These are phyloP conservation scores for Butyriboletus appendiculatus DNA, from an alignment of 1,284 basidiomycete species.

Conservation along the genomic window DNA sequence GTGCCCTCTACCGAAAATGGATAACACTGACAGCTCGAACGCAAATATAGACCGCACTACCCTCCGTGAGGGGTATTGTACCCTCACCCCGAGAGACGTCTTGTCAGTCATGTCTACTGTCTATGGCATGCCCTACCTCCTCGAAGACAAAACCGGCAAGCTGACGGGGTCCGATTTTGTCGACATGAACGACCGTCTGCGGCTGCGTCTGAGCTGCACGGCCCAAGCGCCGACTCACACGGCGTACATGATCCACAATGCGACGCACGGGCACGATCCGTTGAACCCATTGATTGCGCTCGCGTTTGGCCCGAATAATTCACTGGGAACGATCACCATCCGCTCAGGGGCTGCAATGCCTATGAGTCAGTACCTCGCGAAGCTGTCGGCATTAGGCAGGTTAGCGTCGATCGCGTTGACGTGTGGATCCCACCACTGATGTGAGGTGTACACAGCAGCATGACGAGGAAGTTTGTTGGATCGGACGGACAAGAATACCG, in stretches of 20 bases:
- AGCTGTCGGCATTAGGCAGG: conserved; percentile 43
- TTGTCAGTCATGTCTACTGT: conserved; percentile 35
- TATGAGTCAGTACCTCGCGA: conserved; percentile 55
- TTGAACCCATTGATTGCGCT: conserved; percentile 47
- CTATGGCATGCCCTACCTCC: conserved; percentile 58
- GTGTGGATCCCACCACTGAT: conserved; percentile 3
- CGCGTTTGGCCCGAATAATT: conserved; percentile 49
- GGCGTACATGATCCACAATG: conserved; percentile 56
- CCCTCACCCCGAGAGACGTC: background rate
- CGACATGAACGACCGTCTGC: conserved; percentile 63
- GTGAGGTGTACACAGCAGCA: conserved; percentile 35
- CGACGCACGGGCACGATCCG: conserved; percentile 27
- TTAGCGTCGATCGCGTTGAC: conserved; percentile 24
- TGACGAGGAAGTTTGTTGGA: conserved; percentile 52
- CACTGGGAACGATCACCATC: conserved; percentile 53
- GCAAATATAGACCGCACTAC: conserved; percentile 27
- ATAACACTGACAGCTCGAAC: conserved; percentile 8
- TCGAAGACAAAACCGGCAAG: conserved; percentile 60
- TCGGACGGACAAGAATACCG: conserved; percentile 59
- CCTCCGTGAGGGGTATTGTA: background rate
- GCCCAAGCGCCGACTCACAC: conserved; percentile 41
- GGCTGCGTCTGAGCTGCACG: conserved; percentile 50
- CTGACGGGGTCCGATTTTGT: conserved; percentile 55
- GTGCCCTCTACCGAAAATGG: conserved; percentile 27
- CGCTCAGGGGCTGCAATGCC: conserved; percentile 38